These are phyloP conservation scores for Fusarium succisae DNA, from an alignment of 2,329 filamentous ascomycete species.

Conservation along the genomic window DNA sequence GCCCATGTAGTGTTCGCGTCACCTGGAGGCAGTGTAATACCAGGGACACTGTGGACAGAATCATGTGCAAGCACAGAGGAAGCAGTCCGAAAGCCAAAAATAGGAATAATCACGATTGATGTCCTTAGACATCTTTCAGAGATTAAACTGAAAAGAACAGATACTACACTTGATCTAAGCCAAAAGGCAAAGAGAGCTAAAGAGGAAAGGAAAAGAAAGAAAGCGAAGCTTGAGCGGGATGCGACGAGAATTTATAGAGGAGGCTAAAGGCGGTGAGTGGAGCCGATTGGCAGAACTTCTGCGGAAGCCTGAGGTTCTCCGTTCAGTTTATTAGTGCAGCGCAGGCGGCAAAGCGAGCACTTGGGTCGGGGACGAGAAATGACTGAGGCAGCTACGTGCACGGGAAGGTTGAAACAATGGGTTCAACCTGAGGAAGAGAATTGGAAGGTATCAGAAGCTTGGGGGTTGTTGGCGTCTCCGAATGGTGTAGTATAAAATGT, in stretches of 20 bases:
- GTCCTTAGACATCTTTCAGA: slow-evolving; percentile 83
- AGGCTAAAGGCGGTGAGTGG: slow-evolving; percentile 39
- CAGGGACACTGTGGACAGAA: slow-evolving; percentile 50
- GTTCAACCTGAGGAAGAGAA: not conserved
- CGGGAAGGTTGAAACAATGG: not conserved
- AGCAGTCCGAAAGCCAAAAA: slow-evolving; percentile 53
- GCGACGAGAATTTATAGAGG: slow-evolving; percentile 35
- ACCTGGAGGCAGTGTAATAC: slow-evolving; percentile 55
- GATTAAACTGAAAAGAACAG: slow-evolving; percentile 98
- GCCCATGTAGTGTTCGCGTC: slow-evolving; percentile 47
- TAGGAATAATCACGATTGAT: slow-evolving; percentile 83
- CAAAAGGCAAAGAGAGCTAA: slow-evolving; percentile 64
- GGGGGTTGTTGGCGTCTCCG: not conserved
- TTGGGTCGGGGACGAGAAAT: slow-evolving; percentile 21
- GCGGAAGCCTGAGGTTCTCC: slow-evolving; percentile 2
- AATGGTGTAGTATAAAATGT: not conserved
- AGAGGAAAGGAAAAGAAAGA: slow-evolving; percentile 46
- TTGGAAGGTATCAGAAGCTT: not conserved
- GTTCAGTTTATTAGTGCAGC: not conserved
- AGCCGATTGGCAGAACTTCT: slow-evolving; percentile 41
- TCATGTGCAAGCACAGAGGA: slow-evolving; percentile 52
- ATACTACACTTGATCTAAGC: slow-evolving; percentile 96
- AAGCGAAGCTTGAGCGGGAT: slow-evolving; percentile 20
- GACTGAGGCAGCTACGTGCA: slow-evolving; percentile 3
- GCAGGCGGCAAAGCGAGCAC: not conserved